phyloP scores from a whole-genome alignment of 805 yeast species.

The Deakozyma indianensis region DNA sequence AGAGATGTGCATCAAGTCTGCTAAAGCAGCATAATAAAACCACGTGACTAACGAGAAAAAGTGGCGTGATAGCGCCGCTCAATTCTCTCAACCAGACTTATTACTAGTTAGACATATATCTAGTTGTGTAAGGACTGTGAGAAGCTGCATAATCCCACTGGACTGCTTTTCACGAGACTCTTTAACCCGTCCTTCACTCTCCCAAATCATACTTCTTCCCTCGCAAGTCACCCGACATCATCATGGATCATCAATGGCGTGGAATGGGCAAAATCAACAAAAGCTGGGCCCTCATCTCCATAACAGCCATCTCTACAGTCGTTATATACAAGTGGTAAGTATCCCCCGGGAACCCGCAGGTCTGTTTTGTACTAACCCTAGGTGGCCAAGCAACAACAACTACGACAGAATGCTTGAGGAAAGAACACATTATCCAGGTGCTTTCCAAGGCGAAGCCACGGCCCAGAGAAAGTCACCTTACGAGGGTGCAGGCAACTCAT shows the following conservation, averaged over 20 bases:
- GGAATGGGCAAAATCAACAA: conserved; percentile 13
- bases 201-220: no score
- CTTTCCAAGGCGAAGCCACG: conserved; percentile 18
- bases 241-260: conserved; percentile 11
- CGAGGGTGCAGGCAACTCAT: conserved; percentile 24
- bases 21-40: no score
- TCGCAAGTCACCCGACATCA: no score
- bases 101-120: no score
- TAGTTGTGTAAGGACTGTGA: no score
- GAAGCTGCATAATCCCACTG: no score
- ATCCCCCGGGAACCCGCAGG: conserved; percentile 8
- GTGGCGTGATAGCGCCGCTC: no score
- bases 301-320: conserved; percentile 14
- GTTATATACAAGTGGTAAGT: conserved; percentile 15
- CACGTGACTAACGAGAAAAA: no score
- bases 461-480: conserved; percentile 20
- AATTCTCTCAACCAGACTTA: no score
- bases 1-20: no score
- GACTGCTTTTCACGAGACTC: no score
- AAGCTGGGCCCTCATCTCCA: conserved; percentile 19
- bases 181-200: no score
- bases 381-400: conserved; percentile 2
- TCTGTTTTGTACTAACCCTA: conserved; percentile 1
- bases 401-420: conserved; percentile 4
- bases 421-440: conserved; percentile 17